These are phyloP conservation scores for Diaporthe ilicicola DNA, from an alignment of 2,329 filamentous ascomycete genomes.

Conservation along the genomic window DNA sequence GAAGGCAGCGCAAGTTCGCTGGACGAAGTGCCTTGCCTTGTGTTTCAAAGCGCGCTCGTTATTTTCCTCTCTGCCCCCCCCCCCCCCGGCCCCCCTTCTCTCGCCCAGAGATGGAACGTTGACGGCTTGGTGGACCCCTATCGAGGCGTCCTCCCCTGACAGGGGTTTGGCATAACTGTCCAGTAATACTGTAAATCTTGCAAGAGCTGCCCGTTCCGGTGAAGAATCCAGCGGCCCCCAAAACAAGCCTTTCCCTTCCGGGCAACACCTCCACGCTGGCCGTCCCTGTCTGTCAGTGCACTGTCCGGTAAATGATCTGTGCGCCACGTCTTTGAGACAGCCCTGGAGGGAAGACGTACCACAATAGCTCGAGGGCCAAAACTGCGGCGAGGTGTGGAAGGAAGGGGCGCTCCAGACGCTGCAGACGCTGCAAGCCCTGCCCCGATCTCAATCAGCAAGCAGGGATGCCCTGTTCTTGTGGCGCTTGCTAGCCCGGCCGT, in stretches of 20 bases:
- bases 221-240: slow-evolving; percentile 16
- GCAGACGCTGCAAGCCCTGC: not conserved
- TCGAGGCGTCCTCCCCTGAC: slow-evolving; percentile 32
- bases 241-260: slow-evolving; percentile 21
- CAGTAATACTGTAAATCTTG: slow-evolving; percentile 17
- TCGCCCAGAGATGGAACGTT: slow-evolving; percentile 19
- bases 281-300: slow-evolving; percentile 7
- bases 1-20: not conserved
- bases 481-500: slow-evolving; percentile 25
- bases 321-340: slow-evolving; percentile 13
- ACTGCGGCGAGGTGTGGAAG: slow-evolving; percentile 20
- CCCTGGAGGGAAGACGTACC: slow-evolving; percentile 4
- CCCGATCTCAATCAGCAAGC: slow-evolving; percentile 20
- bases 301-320: not conserved
- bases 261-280: not conserved
- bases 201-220: slow-evolving; percentile 15
- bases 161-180: slow-evolving; percentile 17
- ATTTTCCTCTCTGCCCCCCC: not conserved
- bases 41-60: not conserved
- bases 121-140: slow-evolving; percentile 27
- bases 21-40: not conserved
- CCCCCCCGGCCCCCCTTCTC: not conserved
- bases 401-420: slow-evolving; percentile 13
- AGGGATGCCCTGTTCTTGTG: slow-evolving; percentile 22
- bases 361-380: slow-evolving; percentile 1